Evolutionary conservation across 2,329 filamentous ascomycete genomes (phyloP).

Genomic region (Colletotrichum sp.): DNA sequence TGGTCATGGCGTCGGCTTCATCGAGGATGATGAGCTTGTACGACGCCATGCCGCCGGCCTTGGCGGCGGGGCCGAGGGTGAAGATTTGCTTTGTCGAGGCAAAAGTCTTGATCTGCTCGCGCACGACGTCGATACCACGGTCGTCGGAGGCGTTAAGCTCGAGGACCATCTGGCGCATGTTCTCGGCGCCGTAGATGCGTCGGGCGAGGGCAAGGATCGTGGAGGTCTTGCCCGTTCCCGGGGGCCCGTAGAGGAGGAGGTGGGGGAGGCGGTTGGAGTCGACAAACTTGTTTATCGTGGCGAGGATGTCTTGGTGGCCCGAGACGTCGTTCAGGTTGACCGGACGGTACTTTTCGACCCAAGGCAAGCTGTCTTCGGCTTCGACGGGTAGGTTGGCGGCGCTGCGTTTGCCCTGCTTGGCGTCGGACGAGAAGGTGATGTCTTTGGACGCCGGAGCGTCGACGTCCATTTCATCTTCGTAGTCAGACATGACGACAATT

Average conservation of each 20-base stretch:
- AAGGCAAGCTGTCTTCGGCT: constrained; percentile 91
- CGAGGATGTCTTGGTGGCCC: constrained; percentile 95
- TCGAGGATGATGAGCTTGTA: constrained; percentile 98
- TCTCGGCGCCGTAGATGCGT: constrained; percentile 88
- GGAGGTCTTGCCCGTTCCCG: constrained; percentile 96
- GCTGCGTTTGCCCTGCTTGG: constrained; percentile 87
- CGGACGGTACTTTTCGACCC: constrained; percentile 98
- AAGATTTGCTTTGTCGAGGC: constrained; percentile 98
- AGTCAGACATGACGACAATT: constrained; percentile 57
- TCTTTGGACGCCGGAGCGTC: constrained; percentile 56
- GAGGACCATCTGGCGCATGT: constrained; percentile 97
- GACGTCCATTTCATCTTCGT: constrained; percentile 66
- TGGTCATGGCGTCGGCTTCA: constrained; percentile 99
- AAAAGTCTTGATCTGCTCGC: constrained; percentile 99
- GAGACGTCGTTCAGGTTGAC: constrained; percentile 90
- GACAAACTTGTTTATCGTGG: constrained; percentile 97
- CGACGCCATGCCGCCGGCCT: constrained; percentile 62
- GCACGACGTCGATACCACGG: constrained; percentile 95
- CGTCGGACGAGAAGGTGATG: constrained; percentile 74
- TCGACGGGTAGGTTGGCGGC: constrained; percentile 93
- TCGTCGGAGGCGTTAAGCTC: constrained; percentile 98
- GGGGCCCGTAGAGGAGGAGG: constrained; percentile 94
- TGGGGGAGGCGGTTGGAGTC: constrained; percentile 94
- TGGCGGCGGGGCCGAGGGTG: constrained; percentile 61
- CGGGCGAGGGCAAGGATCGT: constrained; percentile 93